Evolutionary conservation across 805 yeast species (phyloP).

Genomic region (Cyberlindnera galapagoensis): DNA sequence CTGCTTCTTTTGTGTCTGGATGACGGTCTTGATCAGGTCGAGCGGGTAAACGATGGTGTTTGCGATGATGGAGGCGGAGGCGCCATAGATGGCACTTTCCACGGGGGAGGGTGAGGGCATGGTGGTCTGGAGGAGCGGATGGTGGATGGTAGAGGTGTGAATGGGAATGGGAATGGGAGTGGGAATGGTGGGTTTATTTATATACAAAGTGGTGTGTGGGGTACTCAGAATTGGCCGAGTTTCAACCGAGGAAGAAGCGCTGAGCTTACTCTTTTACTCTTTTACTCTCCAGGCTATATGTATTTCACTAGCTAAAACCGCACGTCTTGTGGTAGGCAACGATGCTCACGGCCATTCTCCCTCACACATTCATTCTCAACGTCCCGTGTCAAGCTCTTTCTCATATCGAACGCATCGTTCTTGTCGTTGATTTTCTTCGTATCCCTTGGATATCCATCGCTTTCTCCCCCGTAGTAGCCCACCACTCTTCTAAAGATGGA

Average conservation of each 20-base stretch:
- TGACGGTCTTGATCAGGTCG: constrained; percentile 68
- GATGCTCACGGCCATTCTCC: constrained; percentile 50
- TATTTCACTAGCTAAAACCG: too few species aligned
- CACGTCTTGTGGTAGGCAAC: constrained; percentile 63
- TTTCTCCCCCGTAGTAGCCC: constrained; percentile 70
- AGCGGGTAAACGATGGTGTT: constrained; percentile 75
- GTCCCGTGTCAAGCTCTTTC: constrained; percentile 59
- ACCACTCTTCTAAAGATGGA: constrained; percentile 79
- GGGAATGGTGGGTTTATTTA: too few species aligned
- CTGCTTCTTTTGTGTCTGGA: constrained; percentile 55
- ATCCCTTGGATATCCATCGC: constrained; percentile 31
- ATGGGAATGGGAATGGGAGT: not conserved
- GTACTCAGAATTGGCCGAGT: too few species aligned
- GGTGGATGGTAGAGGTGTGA: not conserved
- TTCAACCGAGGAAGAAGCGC: too few species aligned
- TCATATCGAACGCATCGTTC: constrained; percentile 85
- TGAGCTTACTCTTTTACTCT: too few species aligned
- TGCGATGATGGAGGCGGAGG: constrained; percentile 75
- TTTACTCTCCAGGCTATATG: too few species aligned
- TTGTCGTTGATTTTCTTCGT: constrained; percentile 50
- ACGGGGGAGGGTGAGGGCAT: constrained; percentile 50
- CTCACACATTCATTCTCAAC: constrained; percentile 44
- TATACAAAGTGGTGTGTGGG: too few species aligned
- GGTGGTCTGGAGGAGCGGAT: not conserved
- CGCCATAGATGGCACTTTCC: constrained; percentile 78